Base-by-base conservation (phyloP, 139 green algal genomes). In the Chlorella sp. region DNA sequence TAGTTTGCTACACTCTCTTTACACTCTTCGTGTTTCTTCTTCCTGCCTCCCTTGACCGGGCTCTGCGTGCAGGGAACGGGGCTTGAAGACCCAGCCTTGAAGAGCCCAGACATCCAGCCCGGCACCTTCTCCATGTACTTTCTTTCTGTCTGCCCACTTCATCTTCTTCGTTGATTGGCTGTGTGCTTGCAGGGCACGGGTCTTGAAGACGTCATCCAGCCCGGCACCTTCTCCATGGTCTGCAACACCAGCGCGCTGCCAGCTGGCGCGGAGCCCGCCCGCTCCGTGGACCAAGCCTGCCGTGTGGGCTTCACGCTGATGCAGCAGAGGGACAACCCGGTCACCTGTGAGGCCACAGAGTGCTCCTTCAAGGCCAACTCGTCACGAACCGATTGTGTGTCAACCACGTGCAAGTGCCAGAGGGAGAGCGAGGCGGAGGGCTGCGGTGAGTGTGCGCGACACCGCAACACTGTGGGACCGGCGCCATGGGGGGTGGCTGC, bases 191-290 rank as follows among this genome's bases (percentile, higher is more conserved):
- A 91, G 82, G 88, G 77, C n/a, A 91, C 88, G 14, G 88, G 84
- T 34, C 78, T 92, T 57, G 68, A 89, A 39, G 84, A 85, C n/a
- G 73, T 75, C 5, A 89, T 93, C 30, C 88, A 75, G 36, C 85
- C 79, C 14, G 85, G 66, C 32, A 89, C 76, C 14, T 93, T 93
- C 61, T 91, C 73, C 73, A 86, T 95, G 40, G 81, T 61, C 19
- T 96, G 94, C 91, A 96, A 95, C 90, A 95, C 92, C 39, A 95
- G 91, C 40, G 85, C 92, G 1, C 7, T 80, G 83, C 83, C 71
- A 2, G 66, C 73, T 26, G 84, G 84, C 39, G 14, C 21, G 39
- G 18, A 57, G 28, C n/a, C n/a, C 26, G 83, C 39, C 24, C 89
- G 37, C 68, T 89, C 39, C 26, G 39, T 68, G 14, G 81, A 83